Evolutionary conservation across 2,329 filamentous ascomycete genomes (phyloP).

Genomic region (Exophiala mesophila): DNA sequence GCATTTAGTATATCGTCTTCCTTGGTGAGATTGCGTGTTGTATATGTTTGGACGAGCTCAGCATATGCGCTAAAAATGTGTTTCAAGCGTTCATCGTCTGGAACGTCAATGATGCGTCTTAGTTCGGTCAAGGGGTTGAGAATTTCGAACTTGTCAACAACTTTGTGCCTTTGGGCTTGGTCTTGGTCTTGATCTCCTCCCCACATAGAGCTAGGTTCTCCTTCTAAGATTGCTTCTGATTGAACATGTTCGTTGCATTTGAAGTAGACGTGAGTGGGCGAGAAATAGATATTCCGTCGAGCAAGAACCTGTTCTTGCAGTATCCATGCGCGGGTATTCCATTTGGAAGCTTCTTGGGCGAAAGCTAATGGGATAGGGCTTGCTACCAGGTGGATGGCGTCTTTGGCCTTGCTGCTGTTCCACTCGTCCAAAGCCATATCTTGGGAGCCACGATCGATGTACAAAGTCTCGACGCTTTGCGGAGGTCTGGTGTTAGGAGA

Average conservation of each 20-base stretch:
- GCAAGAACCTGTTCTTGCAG: conserved; percentile 1
- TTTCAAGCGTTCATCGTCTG: background rate
- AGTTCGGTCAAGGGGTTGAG: background rate
- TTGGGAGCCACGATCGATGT: background rate
- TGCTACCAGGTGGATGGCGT: background rate
- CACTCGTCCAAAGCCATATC: background rate
- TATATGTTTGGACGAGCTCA: background rate
- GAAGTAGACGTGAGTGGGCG: background rate
- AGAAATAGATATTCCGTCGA: conserved; percentile 3
- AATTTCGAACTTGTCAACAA: background rate
- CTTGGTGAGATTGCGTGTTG: background rate
- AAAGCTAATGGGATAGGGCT: background rate
- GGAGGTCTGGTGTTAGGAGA: background rate
- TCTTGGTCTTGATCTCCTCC: background rate
- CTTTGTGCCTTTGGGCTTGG: background rate
- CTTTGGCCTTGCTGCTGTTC: background rate
- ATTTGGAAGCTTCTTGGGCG: background rate
- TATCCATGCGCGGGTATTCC: background rate
- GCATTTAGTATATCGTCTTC: background rate
- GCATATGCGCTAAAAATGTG: background rate
- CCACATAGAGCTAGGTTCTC: background rate
- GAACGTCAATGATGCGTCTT: background rate
- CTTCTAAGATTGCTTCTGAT: background rate
- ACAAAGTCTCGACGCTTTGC: background rate
- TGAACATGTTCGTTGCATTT: background rate